These are phyloP conservation scores for Comarum palustre DNA, from an alignment of 306 rosid genomes.

Conservation along the genomic window DNA sequence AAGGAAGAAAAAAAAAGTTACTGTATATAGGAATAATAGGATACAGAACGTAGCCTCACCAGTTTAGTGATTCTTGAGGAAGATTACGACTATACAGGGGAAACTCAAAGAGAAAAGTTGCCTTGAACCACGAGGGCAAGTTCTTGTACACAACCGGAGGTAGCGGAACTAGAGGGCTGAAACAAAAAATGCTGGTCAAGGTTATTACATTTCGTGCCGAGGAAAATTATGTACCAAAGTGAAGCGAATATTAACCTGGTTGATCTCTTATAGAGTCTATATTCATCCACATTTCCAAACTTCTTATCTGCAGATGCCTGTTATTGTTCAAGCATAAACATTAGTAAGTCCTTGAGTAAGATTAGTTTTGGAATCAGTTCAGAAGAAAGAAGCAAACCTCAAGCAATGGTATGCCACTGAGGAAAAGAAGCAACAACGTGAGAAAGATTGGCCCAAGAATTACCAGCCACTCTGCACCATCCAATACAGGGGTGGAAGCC, in stretches of 20 bases:
- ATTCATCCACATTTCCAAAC: slow-evolving; percentile 65
- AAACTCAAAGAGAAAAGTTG: slow-evolving; percentile 63
- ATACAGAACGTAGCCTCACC: slow-evolving; percentile 52
- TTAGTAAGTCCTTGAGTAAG: slow-evolving; percentile 17
- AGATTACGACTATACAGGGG: slow-evolving; percentile 75
- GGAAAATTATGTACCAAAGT: slow-evolving; percentile 18
- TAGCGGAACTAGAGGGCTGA: slow-evolving; percentile 86
- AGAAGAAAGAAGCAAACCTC: slow-evolving; percentile 64
- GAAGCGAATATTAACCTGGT: slow-evolving; percentile 56
- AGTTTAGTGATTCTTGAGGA: slow-evolving; percentile 41
- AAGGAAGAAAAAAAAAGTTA: no score
- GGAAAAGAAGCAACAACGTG: slow-evolving; percentile 81
- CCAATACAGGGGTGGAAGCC: slow-evolving; percentile 68
- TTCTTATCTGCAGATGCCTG: slow-evolving; percentile 94
- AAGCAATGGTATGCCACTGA: slow-evolving; percentile 90
- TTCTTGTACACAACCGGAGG: slow-evolving; percentile 63
- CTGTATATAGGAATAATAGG: background rate
- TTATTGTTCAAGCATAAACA: slow-evolving; percentile 31
- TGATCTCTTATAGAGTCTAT: slow-evolving; percentile 57
- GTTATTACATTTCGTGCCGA: slow-evolving; percentile 16
- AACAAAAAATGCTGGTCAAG: slow-evolving; percentile 28
- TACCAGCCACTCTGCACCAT: slow-evolving; percentile 88
- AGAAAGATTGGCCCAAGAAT: slow-evolving; percentile 78
- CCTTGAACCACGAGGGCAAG: slow-evolving; percentile 79
- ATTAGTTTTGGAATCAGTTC: no score